phyloP scores from a whole-genome alignment of 2,329 filamentous ascomycete genomes.

The Fusarium liriodendri region DNA sequence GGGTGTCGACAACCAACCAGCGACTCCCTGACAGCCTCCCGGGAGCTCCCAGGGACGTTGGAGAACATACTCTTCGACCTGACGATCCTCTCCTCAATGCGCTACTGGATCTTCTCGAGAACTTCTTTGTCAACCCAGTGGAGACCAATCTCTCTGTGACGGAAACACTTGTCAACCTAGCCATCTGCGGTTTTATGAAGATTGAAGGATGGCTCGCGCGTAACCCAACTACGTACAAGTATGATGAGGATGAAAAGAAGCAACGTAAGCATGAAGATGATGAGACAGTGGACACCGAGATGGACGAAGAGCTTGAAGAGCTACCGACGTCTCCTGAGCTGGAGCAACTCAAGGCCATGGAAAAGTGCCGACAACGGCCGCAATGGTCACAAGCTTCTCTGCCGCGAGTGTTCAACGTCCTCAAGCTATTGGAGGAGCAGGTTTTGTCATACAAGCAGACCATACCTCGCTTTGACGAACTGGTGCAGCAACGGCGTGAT shows the following conservation, averaged over 20 bases:
- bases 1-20: conserved; percentile 65
- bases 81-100: conserved; percentile 74
- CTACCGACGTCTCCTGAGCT: conserved; percentile 39
- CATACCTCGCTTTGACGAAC: conserved; percentile 78
- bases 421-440: conserved; percentile 72
- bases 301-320: conserved; percentile 35
- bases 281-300: conserved; percentile 29
- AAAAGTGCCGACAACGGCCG: conserved; percentile 64
- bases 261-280: conserved; percentile 10
- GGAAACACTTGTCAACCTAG: conserved; percentile 83
- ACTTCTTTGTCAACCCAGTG: conserved; percentile 90
- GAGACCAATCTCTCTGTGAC: conserved; percentile 92
- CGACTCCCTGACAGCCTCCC: conserved; percentile 69
- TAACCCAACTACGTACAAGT: conserved; percentile 71
- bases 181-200: conserved; percentile 84
- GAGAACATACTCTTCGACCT: conserved; percentile 69
- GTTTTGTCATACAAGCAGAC: conserved; percentile 70
- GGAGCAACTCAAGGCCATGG: conserved; percentile 58
- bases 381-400: conserved; percentile 62
- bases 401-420: conserved; percentile 65
- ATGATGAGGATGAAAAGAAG: conserved; percentile 53
- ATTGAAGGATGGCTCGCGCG: conserved; percentile 92
- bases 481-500: conserved; percentile 73
- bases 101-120: conserved; percentile 76
- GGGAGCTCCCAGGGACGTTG: conserved; percentile 70